Conservation (phyloP, 106 monocot species). For the Dendrobium catenatum region DNA sequence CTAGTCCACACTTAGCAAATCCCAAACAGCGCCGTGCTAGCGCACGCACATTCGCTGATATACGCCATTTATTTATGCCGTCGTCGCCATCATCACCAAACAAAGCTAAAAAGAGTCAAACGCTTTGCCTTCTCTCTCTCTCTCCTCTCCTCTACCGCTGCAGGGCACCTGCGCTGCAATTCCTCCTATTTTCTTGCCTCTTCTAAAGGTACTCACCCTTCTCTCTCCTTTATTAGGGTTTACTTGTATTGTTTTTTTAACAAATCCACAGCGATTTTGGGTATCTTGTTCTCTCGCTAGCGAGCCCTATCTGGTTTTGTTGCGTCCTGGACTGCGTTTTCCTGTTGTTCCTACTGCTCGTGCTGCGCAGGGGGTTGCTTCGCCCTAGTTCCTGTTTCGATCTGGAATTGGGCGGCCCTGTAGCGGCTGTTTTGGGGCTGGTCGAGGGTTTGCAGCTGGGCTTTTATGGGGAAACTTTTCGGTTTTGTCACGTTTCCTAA, state of each 20-base stretch:
- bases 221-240: constrained; percentile 5
- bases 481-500: neutral
- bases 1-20: too few relatives aligned
- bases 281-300: neutral
- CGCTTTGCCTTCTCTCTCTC: constrained; percentile 11
- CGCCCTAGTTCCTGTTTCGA: constrained; percentile 13
- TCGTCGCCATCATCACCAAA: constrained; percentile 12
- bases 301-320: neutral
- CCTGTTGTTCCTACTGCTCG: neutral
- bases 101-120: constrained; percentile 15
- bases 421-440: neutral
- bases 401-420: constrained; percentile 2
- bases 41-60: too few relatives aligned
- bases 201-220: constrained; percentile 9
- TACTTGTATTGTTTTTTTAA: neutral
- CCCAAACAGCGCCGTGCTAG: too few relatives aligned
- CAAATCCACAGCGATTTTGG: neutral
- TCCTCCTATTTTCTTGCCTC: neutral
- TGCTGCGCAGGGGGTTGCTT: neutral
- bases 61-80: constrained; percentile 3
- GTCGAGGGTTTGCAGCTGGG: neutral
- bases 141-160: neutral
- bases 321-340: neutral
- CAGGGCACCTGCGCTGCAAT: neutral
- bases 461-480: constrained; percentile 1